Conservation (phyloP, 225 moss, liverwort and hornwort species). For the Ulota crispa region DNA sequence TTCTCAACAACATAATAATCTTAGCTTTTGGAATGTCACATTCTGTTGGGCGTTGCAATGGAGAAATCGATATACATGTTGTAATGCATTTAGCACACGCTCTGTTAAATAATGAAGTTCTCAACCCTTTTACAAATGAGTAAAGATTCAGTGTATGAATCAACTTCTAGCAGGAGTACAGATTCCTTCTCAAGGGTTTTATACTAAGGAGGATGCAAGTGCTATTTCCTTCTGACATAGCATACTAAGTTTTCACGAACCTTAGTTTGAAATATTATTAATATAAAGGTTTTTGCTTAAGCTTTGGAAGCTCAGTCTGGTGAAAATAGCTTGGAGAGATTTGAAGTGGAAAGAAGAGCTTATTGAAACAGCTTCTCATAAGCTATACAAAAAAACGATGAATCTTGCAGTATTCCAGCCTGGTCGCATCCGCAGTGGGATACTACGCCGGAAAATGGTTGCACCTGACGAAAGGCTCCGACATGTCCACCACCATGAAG, state of each 20-base stretch:
- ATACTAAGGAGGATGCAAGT: too few relatives aligned
- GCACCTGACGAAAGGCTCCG: slow-evolving; percentile 32
- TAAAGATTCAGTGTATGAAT: too few relatives aligned
- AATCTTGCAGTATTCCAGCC: neutral
- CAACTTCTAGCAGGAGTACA: too few relatives aligned
- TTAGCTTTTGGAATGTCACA: neutral
- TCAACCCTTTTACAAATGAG: too few relatives aligned
- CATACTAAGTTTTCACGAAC: too few relatives aligned
- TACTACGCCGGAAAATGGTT: slow-evolving; percentile 52
- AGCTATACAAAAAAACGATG: neutral
- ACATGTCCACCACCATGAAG: slow-evolving; percentile 37
- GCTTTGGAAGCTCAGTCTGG: neutral
- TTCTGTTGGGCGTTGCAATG: neutral
- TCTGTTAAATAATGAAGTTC: too few relatives aligned
- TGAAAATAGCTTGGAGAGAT: neutral
- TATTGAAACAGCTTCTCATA: neutral
- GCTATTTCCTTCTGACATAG: too few relatives aligned
- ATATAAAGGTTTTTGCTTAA: neutral
- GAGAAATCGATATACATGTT: too few relatives aligned
- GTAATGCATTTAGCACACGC: too few relatives aligned
- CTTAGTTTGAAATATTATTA: too few relatives aligned
- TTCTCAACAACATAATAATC: neutral
- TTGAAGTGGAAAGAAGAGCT: neutral
- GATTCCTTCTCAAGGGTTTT: too few relatives aligned
- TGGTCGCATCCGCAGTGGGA: slow-evolving; percentile 27